Percentiles rank a stretch among this genome's conserved stretches.
phyloP scores from a whole-genome alignment of 2,329 filamentous ascomycete species.

The Thelonectria blattea region DNA sequence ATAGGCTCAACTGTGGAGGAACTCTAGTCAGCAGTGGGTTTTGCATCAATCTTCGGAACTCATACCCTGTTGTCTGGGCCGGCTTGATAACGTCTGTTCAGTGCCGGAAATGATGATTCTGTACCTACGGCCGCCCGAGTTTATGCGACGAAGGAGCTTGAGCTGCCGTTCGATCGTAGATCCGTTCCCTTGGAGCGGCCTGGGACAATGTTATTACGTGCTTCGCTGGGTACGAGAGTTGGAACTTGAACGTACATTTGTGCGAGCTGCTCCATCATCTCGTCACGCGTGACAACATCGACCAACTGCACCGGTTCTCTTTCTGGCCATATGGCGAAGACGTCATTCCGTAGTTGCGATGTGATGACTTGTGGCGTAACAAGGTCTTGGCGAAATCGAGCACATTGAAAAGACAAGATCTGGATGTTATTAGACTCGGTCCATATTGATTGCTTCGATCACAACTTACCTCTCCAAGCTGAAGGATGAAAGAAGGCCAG shows the following conservation, averaged over 20 bases:
- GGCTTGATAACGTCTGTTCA: slow-evolving; percentile 27
- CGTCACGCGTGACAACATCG: slow-evolving; percentile 41
- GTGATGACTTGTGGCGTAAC: slow-evolving; percentile 32
- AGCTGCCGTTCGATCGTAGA: slow-evolving; percentile 31
- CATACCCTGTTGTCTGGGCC: slow-evolving; percentile 34
- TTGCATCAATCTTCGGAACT: not conserved
- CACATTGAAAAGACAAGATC: slow-evolving; percentile 38
- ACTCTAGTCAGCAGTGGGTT: slow-evolving; percentile 15
- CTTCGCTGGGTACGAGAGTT: not conserved
- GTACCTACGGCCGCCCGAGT: slow-evolving; percentile 36
- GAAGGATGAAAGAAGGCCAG: slow-evolving; percentile 43
- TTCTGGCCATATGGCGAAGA: slow-evolving; percentile 42
- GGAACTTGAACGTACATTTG: slow-evolving; percentile 29
- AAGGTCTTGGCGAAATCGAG: slow-evolving; percentile 38
- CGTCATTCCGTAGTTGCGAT: slow-evolving; percentile 28
- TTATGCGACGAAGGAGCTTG: slow-evolving; percentile 39
- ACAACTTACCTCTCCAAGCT: slow-evolving; percentile 41
- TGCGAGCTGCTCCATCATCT: slow-evolving; percentile 43
- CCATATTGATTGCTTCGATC: not conserved
- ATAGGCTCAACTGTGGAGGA: slow-evolving; percentile 32
- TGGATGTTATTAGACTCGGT: slow-evolving; percentile 19
- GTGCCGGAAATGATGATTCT: slow-evolving; percentile 37
- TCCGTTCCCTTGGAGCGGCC: slow-evolving; percentile 28
- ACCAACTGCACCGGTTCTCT: slow-evolving; percentile 36
- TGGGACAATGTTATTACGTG: slow-evolving; percentile 16